phyloP scores from a whole-genome alignment of 2,329 filamentous ascomycete species.

The Acarospora socialis region DNA sequence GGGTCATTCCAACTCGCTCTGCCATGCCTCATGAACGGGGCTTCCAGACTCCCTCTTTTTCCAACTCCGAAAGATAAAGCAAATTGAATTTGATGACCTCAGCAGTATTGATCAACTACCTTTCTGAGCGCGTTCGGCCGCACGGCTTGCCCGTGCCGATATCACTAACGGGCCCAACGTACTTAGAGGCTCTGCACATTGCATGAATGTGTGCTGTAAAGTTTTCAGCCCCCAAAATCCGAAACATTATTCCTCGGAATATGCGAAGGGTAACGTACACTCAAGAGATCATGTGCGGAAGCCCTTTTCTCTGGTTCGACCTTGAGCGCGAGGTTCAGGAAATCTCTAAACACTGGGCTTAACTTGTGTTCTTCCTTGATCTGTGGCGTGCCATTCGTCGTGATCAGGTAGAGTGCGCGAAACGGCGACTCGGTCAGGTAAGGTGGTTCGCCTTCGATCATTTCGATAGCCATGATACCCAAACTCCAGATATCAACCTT shows the following conservation, averaged over 20 bases:
- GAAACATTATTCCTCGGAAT: no score
- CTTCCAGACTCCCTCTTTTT: no score
- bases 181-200: slow-evolving; percentile 34
- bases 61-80: no score
- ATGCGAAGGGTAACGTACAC: slow-evolving; percentile 47
- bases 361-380: slow-evolving; percentile 88
- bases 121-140: slow-evolving; percentile 9
- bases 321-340: slow-evolving; percentile 82
- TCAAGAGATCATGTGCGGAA: slow-evolving; percentile 81
- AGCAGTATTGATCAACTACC: no score
- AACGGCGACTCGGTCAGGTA: slow-evolving; percentile 92
- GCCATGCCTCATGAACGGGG: no score
- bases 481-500: slow-evolving; percentile 99
- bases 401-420: slow-evolving; percentile 86
- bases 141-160: slow-evolving; percentile 12
- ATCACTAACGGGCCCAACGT: slow-evolving; percentile 15
- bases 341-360: slow-evolving; percentile 73
- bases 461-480: slow-evolving; percentile 98
- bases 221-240: slow-evolving; percentile 12
- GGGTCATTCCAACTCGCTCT: no score
- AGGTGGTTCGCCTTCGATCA: slow-evolving; percentile 97
- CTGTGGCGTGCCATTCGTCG: slow-evolving; percentile 84
- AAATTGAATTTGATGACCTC: no score
- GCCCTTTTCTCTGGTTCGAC: slow-evolving; percentile 95
- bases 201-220: slow-evolving; percentile 33